phyloP scores from a whole-genome alignment of 2,329 filamentous ascomycete species.

The Clonostachys rhizophaga region DNA sequence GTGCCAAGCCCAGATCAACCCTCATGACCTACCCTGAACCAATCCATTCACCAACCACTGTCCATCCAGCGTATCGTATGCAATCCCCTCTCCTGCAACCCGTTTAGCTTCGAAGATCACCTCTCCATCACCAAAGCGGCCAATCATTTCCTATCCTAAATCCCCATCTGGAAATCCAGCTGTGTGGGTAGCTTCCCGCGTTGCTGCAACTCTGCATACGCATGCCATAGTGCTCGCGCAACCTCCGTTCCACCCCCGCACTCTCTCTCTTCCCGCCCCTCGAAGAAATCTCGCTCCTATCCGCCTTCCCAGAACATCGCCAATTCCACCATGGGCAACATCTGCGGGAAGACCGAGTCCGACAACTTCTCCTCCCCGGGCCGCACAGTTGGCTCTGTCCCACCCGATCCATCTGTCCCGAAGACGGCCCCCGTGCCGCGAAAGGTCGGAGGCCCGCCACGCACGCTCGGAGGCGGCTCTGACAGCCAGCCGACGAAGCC shows the following conservation, averaged over 20 bases:
- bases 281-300: not conserved
- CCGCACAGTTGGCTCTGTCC: slow-evolving; percentile 54
- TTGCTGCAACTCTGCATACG: not conserved
- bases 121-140: no score
- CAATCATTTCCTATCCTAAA: no score
- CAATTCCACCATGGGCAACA: slow-evolving; percentile 67
- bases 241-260: not conserved
- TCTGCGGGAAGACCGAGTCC: slow-evolving; percentile 69
- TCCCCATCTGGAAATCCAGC: no score
- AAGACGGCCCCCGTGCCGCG: slow-evolving; percentile 36
- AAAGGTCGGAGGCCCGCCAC: slow-evolving; percentile 50
- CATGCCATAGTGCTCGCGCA: not conserved
- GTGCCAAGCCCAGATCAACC: no score
- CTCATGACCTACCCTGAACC: no score
- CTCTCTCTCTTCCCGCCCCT: not conserved
- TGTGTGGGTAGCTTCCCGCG: no score
- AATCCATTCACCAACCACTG: no score
- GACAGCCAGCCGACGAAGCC: slow-evolving; percentile 5
- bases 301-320: not conserved
- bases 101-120: no score
- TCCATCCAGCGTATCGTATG: no score
- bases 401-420: slow-evolving; percentile 13
- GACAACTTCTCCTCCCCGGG: slow-evolving; percentile 70
- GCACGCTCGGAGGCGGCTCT: slow-evolving; percentile 57
- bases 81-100: no score